Evolutionary conservation across 2,329 filamentous ascomycete genomes (phyloP).

Genomic region (Neopestalotiopsis sp.): DNA sequence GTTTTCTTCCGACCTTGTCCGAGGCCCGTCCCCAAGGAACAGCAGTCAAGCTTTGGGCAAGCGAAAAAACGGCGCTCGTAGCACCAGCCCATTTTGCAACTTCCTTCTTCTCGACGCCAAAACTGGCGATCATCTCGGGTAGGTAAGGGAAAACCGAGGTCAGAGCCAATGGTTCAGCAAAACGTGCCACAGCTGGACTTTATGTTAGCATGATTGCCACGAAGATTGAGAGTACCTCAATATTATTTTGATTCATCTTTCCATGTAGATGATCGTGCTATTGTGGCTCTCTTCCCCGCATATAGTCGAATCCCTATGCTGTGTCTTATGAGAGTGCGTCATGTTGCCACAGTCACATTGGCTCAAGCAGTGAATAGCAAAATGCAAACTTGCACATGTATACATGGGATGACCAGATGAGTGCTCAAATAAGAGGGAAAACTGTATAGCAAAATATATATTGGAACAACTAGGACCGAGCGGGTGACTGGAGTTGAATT

Average conservation of each 20-base stretch:
- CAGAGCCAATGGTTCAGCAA: constrained; percentile 75
- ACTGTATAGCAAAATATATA: not conserved
- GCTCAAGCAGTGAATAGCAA: not conserved
- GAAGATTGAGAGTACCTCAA: constrained; percentile 28
- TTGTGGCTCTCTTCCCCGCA: not conserved
- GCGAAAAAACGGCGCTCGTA: constrained; percentile 73
- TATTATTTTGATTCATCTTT: not conserved
- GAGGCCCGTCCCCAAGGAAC: constrained; percentile 78
- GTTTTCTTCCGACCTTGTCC: constrained; percentile 82
- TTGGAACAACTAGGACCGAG: not conserved
- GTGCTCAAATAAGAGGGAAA: not conserved
- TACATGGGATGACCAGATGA: not conserved
- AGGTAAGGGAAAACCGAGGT: constrained; percentile 74
- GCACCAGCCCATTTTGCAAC: constrained; percentile 83
- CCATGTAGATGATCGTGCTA: not conserved
- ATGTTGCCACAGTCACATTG: constrained; percentile 6
- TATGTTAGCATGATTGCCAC: constrained; percentile 37
- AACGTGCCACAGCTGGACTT: constrained; percentile 71
- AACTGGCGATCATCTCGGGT: constrained; percentile 83
- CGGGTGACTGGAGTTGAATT: not conserved
- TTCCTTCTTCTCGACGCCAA: constrained; percentile 72
- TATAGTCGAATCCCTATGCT: constrained; percentile 2
- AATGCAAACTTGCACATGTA: constrained; percentile 12
- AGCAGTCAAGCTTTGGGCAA: constrained; percentile 73
- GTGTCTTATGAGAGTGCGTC: constrained; percentile 18